Evolutionary conservation across 805 yeast species (phyloP).

Genomic region (Wickerhamomyces bovis): DNA sequence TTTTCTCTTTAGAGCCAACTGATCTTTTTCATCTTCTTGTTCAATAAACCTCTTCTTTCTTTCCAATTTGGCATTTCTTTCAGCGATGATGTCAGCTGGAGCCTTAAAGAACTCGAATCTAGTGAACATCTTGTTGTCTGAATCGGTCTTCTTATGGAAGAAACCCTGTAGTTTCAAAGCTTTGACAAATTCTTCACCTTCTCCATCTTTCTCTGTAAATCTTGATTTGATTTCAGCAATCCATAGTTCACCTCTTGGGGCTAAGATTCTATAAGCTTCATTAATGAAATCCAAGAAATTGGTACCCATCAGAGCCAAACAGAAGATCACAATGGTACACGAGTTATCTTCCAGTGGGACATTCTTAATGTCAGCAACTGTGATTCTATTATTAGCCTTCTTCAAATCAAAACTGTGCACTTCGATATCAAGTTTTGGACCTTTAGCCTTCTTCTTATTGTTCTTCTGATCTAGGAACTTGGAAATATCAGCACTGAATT

Average conservation of each 20-base stretch:
- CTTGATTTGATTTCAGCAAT: constrained; percentile 95
- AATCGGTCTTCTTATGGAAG: constrained; percentile 83
- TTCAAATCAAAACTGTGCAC: constrained; percentile 91
- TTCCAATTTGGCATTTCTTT: constrained; percentile 54
- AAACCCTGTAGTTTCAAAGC: constrained; percentile 76
- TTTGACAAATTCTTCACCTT: constrained; percentile 75
- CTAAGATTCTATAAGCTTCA: constrained; percentile 82
- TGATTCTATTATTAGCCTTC: constrained; percentile 80
- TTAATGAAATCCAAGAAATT: constrained; percentile 86
- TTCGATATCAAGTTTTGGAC: constrained; percentile 42
- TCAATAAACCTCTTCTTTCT: constrained; percentile 66
- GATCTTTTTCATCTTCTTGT: constrained; percentile 55
- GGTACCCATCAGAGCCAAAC: constrained; percentile 96
- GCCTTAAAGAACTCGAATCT: constrained; percentile 93
- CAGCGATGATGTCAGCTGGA: constrained; percentile 57
- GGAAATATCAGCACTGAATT: constrained; percentile 62
- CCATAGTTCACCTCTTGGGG: constrained; percentile 94
- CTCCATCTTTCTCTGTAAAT: constrained; percentile 67
- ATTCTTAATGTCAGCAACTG: constrained; percentile 92
- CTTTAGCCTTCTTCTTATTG: constrained; percentile 25
- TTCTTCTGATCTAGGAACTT: constrained; percentile 36
- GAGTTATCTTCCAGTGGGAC: constrained; percentile 80
- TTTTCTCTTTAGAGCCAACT: constrained; percentile 48
- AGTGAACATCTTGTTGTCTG: constrained; percentile 86
- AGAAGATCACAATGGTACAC: constrained; percentile 85